Base-by-base conservation (phyloP, 1,284 basidiomycete species). In the Afroboletus lepidellus region DNA sequence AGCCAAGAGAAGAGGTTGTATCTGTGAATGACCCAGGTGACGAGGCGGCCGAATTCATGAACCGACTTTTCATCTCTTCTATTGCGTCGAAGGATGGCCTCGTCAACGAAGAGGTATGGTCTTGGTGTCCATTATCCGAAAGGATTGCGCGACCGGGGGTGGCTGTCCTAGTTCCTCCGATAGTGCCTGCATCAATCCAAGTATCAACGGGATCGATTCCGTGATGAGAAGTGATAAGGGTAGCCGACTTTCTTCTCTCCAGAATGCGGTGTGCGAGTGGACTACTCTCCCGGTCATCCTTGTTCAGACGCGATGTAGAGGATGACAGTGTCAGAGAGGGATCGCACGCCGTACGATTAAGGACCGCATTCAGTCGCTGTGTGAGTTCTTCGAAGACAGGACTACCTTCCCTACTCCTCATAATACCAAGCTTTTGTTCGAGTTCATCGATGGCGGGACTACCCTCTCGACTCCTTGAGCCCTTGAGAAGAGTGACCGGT, bases 41-140 rank as follows among this genome's bases (percentile, higher is more conserved):
- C 8, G 64, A 57, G 18, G 65, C 59, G 6, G 60, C 64, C 34
- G 59, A 60, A 51, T 72, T 74, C 51, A 83, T 66, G 60, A 85
- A 80, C 27, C 82, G 70, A 56, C 71, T 74, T 67, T 85, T 87
- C 81, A 85, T 83, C 59, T 84, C 79, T 60, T 83, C 78, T 42
- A 85, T 72, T 5, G 82, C 80, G 15, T 81, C 80, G 24, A 72
- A 65, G 3, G 77, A 77, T 7, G 77, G 72, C 34, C 57, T 51
- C 8, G 44, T 57, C 5, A 52, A 61, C 15, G 65, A 63, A n/a
- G 72, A 68, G 27, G 58, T 56, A 41, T 58, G 50, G 38, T 62
- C 69, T 47, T 32, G 49, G 27, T 33, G 41, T 24, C 45, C 23
- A 30, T 25, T 51, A 8, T 49, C 59, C 25, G 46, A 24, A 23